Evolutionary conservation across 192 early-diverging fungal genomes (phyloP).

Genomic region (Coemansia furcata): DNA sequence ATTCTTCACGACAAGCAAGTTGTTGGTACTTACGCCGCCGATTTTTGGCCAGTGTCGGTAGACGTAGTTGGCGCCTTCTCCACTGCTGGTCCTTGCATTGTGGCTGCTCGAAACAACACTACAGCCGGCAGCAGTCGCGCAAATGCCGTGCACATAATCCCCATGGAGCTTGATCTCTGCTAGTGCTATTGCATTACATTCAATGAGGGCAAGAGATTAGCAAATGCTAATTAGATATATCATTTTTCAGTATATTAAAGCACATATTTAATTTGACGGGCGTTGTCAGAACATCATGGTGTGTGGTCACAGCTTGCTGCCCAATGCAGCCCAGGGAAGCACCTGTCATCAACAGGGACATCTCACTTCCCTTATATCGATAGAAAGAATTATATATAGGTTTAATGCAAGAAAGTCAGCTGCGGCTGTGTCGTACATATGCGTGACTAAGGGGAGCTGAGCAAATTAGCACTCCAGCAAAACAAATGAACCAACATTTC

Average conservation of each 20-base stretch:
- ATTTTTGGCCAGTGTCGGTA: constrained; percentile 34
- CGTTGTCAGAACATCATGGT: not conserved
- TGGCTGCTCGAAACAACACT: constrained; percentile 20
- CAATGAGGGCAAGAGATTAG: not conserved
- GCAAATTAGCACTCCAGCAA: constrained; percentile 5
- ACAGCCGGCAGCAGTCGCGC: not conserved
- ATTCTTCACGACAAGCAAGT: constrained; percentile 21
- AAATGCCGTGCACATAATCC: constrained; percentile 8
- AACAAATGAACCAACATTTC: not conserved
- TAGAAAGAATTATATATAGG: not conserved
- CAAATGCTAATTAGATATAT: not conserved
- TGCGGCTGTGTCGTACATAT: not conserved
- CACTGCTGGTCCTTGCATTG: constrained; percentile 14
- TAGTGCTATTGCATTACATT: not conserved
- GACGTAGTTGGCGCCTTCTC: constrained; percentile 8
- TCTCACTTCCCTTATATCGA: not conserved
- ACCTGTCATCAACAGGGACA: not conserved
- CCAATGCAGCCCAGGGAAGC: not conserved
- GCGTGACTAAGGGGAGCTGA: not conserved
- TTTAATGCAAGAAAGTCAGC: constrained; percentile 2
- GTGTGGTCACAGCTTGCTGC: not conserved
- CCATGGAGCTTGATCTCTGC: not conserved
- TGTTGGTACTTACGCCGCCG: constrained; percentile 22
- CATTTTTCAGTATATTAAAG: not conserved
- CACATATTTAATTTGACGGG: constrained; percentile 1